These are phyloP conservation scores for Bonia amplexicaulis DNA, from an alignment of 176 grass and related monocot species.

Conservation along the genomic window DNA sequence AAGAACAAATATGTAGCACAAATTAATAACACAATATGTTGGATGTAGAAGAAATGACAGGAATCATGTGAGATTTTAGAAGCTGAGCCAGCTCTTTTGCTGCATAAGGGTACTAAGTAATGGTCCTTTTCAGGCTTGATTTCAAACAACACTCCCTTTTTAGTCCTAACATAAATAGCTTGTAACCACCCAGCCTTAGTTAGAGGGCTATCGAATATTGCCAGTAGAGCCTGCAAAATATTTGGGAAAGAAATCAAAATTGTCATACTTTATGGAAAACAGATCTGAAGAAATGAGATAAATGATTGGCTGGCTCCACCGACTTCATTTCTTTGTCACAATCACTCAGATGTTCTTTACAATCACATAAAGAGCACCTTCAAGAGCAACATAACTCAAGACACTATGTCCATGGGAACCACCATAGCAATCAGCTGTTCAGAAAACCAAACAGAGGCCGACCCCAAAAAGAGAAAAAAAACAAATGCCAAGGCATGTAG, in stretches of 20 bases:
- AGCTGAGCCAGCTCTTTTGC: too few species aligned
- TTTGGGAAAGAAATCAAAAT: not conserved
- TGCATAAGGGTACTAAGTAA: too few species aligned
- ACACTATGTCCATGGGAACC: not conserved
- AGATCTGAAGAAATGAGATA: not conserved
- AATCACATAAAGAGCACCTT: not conserved
- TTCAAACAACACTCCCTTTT: slow-evolving; percentile 92
- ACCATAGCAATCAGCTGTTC: not conserved
- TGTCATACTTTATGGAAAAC: not conserved
- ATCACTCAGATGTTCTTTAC: not conserved
- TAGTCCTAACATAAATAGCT: slow-evolving; percentile 90
- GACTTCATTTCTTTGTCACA: not conserved
- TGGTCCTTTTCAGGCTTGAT: too few species aligned
- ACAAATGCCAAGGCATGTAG: not conserved
- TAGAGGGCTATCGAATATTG: slow-evolving; percentile 95
- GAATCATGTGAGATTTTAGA: too few species aligned
- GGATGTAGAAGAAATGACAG: too few species aligned
- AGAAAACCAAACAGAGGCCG: not conserved
- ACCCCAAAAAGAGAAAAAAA: not conserved
- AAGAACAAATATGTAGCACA: too few species aligned
- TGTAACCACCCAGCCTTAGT: slow-evolving; percentile 90
- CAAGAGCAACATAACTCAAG: not conserved
- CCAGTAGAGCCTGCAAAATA: slow-evolving; percentile 67
- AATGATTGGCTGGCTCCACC: not conserved
- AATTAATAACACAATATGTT: too few species aligned